Base-by-base conservation (phyloP, 2,329 filamentous ascomycete species). In the Exophiala alcalophila region DNA sequence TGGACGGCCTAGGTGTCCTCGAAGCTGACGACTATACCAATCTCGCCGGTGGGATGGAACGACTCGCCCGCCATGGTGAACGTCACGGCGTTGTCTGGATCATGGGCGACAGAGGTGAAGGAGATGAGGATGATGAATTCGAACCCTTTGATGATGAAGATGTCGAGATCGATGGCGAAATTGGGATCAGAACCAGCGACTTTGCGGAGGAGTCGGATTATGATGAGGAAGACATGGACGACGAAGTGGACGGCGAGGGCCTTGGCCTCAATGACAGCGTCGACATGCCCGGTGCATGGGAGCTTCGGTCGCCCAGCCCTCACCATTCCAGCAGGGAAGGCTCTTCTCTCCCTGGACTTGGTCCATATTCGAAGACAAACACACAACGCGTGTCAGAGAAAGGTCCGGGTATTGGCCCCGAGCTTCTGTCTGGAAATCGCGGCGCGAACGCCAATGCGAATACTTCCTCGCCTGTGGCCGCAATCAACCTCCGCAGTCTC, bases 61-160 rank as follows among this genome's bases (percentile, higher is more conserved):
- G 66, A 5, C 62, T 71, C 12, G 67, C 68, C 21, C 62, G 66
- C 11, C 65, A 62, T 2, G 67, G 68, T 1, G 68, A 70, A 44
- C 66, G 65, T 12, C 70, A 67, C 52, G 69, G 68, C 24, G 60
- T 70, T 40, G 61, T 65, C 49, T 71, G 68, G 67, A 60, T 70
- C 5, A 49, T 55, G 29, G 65, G 67, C 5, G 50, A 42, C 15
- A 44, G 44, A 29, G 51, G 40, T n/a, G 36, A 47, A 6, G 26
- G 45, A 9, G 49, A 52, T 6, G 52, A 56, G 29, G 51, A 54
- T 19, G 47, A 51, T 26, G 51, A 53, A 21, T 52, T 50, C n/a
- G 50, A 56, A 19, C 38, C 43, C 14, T 47, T 42, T 12, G 45
- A 51, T 12, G 45, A 52, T 25, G 52, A 51, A 35, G 44, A 53